These are phyloP conservation scores for Candida mattraensis DNA, from an alignment of 805 yeast genomes.

Conservation along the genomic window DNA sequence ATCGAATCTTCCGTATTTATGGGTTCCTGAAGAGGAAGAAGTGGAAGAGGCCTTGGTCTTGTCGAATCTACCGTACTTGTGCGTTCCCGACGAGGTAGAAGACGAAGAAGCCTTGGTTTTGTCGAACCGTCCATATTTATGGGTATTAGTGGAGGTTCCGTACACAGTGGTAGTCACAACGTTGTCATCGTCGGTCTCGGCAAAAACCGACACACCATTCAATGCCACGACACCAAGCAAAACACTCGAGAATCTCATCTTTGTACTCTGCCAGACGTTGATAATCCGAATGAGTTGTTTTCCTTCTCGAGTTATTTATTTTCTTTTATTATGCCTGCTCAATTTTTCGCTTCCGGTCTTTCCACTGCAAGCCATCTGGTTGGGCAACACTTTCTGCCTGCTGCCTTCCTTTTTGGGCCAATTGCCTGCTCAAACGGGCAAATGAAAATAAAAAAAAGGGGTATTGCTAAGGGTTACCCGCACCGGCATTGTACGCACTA, in stretches of 20 bases:
- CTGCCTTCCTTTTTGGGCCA: too few relatives aligned
- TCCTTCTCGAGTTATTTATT: too few relatives aligned
- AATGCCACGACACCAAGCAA: conserved; percentile 34
- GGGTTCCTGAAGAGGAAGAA: conserved; percentile 46
- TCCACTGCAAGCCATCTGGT: too few relatives aligned
- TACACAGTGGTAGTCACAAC: conserved; percentile 37
- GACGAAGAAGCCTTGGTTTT: conserved; percentile 37
- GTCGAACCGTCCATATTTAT: conserved; percentile 53
- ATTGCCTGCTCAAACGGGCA: too few relatives aligned
- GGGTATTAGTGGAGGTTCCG: conserved; percentile 32
- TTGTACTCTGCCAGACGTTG: too few relatives aligned
- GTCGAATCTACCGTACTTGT: conserved; percentile 49
- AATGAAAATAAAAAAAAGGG: too few relatives aligned
- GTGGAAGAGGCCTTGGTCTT: conserved; percentile 43
- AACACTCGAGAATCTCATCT: conserved; percentile 46
- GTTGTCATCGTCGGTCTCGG: conserved; percentile 28
- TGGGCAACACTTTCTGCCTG: too few relatives aligned
- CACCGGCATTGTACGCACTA: too few relatives aligned
- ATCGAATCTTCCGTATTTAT: conserved; percentile 57
- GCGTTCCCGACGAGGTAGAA: conserved; percentile 39
- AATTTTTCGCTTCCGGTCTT: too few relatives aligned
- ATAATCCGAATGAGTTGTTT: too few relatives aligned
- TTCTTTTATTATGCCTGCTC: too few relatives aligned
- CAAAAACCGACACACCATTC: conserved; percentile 37
- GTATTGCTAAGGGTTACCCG: too few relatives aligned